phyloP scores from a whole-genome alignment of 1,284 basidiomycete species.

The Trametes hirsuta region DNA sequence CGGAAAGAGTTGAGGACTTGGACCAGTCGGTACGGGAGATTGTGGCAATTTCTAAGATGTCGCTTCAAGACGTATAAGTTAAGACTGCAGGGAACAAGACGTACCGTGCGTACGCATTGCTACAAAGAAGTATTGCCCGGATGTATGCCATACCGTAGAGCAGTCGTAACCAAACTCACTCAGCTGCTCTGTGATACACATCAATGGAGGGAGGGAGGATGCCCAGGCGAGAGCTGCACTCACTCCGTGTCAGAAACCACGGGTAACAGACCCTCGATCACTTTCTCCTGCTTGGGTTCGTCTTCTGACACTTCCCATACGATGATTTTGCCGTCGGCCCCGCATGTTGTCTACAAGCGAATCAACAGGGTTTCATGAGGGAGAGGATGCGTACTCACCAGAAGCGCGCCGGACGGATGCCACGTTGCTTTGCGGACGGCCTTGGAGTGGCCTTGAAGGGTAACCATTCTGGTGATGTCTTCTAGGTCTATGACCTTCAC shows the following conservation, averaged over 20 bases:
- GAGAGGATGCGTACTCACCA: slow-evolving; percentile 53
- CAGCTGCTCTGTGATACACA: slow-evolving; percentile 49
- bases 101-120: slow-evolving; percentile 82
- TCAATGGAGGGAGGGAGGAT: neutral
- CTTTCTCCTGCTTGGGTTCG: slow-evolving; percentile 67
- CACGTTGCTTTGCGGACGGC: slow-evolving; percentile 85
- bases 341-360: slow-evolving; percentile 67
- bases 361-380: neutral
- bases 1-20: slow-evolving; percentile 64
- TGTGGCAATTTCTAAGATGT: slow-evolving; percentile 68
- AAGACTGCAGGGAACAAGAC: slow-evolving; percentile 25
- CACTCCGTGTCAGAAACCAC: slow-evolving; percentile 72
- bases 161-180: slow-evolving; percentile 66
- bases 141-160: slow-evolving; percentile 91
- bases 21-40: slow-evolving; percentile 77
- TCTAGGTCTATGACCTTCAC: slow-evolving; percentile 84
- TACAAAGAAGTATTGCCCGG: slow-evolving; percentile 85
- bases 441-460: slow-evolving; percentile 77
- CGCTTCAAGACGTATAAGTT: neutral
- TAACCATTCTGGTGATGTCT: slow-evolving; percentile 66
- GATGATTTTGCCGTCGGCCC: slow-evolving; percentile 86
- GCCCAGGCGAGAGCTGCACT: slow-evolving; percentile 30
- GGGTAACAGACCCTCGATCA: slow-evolving; percentile 82
- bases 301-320: slow-evolving; percentile 83
- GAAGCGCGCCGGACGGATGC: slow-evolving; percentile 82